Conservation (phyloP, 2,329 filamentous ascomycete species). For the Trichophyton simii region DNA sequence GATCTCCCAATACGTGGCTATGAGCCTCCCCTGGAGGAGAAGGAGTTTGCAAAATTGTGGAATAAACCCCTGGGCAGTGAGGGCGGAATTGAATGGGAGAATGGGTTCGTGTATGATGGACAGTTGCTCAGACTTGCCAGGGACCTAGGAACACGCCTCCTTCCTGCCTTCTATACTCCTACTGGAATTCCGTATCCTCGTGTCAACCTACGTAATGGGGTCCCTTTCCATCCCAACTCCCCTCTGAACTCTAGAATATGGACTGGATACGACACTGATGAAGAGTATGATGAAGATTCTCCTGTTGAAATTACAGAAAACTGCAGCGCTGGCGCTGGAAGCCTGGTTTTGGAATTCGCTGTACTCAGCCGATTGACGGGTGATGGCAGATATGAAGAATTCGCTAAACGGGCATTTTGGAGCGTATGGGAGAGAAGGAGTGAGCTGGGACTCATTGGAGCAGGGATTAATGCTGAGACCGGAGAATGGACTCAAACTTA, state of each 20-base stretch:
- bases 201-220: conserved; percentile 80
- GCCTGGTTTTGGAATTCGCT: conserved; percentile 83
- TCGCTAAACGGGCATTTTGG: conserved; percentile 90
- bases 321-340: conserved; percentile 93
- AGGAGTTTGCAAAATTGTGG: conserved; percentile 30
- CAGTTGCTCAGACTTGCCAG: conserved; percentile 81
- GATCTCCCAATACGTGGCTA: conserved; percentile 81
- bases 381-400: conserved; percentile 73
- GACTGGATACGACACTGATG: conserved; percentile 9
- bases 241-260: conserved; percentile 48
- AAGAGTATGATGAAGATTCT: conserved; percentile 18
- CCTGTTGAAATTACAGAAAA: conserved; percentile 76
- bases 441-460: conserved; percentile 73
- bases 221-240: conserved; percentile 84
- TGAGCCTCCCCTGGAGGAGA: conserved; percentile 36
- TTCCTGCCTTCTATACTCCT: conserved; percentile 82
- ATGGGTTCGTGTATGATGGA: conserved; percentile 72
- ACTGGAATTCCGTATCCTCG: conserved; percentile 91
- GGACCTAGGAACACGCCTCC: conserved; percentile 68
- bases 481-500: conserved; percentile 80
- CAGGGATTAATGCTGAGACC: conserved; percentile 82
- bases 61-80: conserved; percentile 19
- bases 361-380: conserved; percentile 79
- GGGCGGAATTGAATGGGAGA: conserved; percentile 53
- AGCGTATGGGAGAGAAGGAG: conserved; percentile 86